Evolutionary conservation across 306 rosid species (phyloP), one percentile per base, ranked within the genome.

Genomic region (Castanea mollissima): DNA sequence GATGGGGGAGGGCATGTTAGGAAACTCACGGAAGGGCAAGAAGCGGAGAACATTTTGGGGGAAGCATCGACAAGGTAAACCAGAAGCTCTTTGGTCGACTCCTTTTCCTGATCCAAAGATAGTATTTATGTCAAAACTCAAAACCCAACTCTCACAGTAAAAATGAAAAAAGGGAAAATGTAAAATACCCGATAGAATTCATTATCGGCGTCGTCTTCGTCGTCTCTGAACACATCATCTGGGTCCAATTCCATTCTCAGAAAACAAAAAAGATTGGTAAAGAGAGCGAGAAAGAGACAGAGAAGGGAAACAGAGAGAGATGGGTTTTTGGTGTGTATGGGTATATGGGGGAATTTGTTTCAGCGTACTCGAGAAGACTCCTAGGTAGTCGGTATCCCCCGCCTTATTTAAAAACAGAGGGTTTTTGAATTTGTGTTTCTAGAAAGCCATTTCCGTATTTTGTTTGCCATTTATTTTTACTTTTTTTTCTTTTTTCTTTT

Each of bases 51-150:
- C 99, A 95, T 95, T 81, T 86, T 92, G 31, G 98, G 97, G 14
- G 99, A 92, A 74, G 99, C 98, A 82, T 95, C 99, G 64, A 95
- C 92, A 78, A 95, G 73, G 78, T 82, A 92, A 74, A 92, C 97
- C 35, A 84, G 90, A 7, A 83, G 76, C 55, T 91, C 97, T 87
- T 95, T 95, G 82, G 44, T 87, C 2, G 91, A 68, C 29, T 92
- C 98, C 21, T 73, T 85, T 69, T 81, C 90, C 98, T 88, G 87
- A 71, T n/a, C 35, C 46, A 0, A 3, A 4, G 5, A 52, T 51
- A 19, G 1, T 6, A 14, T 49, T 19, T 1, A 23, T 12, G 32
- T 7, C 31, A 25, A 29, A 15, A 49, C 54, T 49, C 54, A 49
- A 49, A 49, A 2, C 15, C 54, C 14, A 49, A 49, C 54, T 49